These are phyloP conservation scores for Cylindrodendrum hubeiense DNA, from an alignment of 2,329 filamentous ascomycete genomes.

Conservation along the genomic window DNA sequence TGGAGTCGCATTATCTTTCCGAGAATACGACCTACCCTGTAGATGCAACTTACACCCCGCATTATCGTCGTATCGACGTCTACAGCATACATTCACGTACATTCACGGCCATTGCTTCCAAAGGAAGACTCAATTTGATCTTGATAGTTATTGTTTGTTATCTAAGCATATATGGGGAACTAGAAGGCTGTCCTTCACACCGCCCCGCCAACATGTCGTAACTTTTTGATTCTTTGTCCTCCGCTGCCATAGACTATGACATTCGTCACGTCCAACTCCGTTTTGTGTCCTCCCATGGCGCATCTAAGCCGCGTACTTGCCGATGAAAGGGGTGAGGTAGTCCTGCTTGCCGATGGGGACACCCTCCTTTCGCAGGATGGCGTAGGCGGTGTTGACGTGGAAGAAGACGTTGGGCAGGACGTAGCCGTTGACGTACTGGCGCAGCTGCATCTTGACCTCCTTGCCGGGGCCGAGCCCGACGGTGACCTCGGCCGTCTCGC, in stretches of 20 bases:
- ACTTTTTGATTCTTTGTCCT: constrained; percentile 6
- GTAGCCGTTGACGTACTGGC: constrained; percentile 61
- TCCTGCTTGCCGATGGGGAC: constrained; percentile 72
- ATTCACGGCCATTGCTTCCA: background rate
- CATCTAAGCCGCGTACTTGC: constrained; percentile 34
- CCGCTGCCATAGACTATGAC: background rate
- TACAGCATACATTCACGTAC: background rate
- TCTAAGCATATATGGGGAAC: background rate
- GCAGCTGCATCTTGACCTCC: constrained; percentile 39
- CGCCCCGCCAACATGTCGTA: background rate
- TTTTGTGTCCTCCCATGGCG: background rate
- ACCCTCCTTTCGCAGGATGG: constrained; percentile 71
- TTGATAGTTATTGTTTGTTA: background rate
- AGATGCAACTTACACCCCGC: background rate
- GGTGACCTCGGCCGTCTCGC: constrained; percentile 43
- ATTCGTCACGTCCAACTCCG: background rate
- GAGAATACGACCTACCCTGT: constrained; percentile 12
- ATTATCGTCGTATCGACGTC: background rate
- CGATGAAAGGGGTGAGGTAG: constrained; percentile 57
- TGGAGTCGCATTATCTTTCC: background rate
- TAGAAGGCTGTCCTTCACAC: background rate
- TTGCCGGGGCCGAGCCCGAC: constrained; percentile 48
- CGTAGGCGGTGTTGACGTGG: constrained; percentile 70
- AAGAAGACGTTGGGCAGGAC: constrained; percentile 74
- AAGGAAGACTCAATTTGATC: background rate